phyloP scores from a whole-genome alignment of 2,329 filamentous ascomycete genomes.

The Chaetomium strumarium region DNA sequence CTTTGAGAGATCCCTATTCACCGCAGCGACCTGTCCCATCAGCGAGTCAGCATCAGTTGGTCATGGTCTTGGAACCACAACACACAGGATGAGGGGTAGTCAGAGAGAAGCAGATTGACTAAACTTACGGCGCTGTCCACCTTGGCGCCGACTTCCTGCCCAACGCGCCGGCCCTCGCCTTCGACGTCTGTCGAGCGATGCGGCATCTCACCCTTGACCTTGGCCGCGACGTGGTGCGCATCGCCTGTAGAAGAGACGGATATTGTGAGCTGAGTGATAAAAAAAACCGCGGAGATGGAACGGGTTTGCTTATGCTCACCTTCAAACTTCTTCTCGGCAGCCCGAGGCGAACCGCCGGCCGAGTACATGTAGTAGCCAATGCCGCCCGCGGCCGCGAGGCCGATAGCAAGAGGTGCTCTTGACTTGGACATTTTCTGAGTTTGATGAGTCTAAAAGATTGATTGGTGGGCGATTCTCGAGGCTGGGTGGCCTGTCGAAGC shows the following conservation, averaged over 20 bases:
- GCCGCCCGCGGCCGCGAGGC: conserved; percentile 59
- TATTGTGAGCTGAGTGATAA: not conserved
- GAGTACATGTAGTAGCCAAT: conserved; percentile 87
- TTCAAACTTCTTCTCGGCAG: conserved; percentile 81
- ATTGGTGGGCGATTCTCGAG: not conserved
- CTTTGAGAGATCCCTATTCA: conserved; percentile 55
- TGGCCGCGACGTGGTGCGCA: conserved; percentile 60
- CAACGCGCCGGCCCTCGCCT: conserved; percentile 58
- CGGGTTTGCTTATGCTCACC: conserved; percentile 47
- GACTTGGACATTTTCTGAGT: conserved; percentile 40
- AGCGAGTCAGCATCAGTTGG: conserved; percentile 29
- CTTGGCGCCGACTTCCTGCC: conserved; percentile 56
- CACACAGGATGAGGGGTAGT: too few species aligned
- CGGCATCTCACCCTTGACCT: conserved; percentile 60
- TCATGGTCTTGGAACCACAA: not conserved
- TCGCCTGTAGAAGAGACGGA: conserved; percentile 54
- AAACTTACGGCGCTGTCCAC: conserved; percentile 67
- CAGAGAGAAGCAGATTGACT: conserved; percentile 30
- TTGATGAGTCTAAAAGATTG: not conserved
- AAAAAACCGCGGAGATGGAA: not conserved
- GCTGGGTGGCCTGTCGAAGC: not conserved
- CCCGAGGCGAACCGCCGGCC: conserved; percentile 73
- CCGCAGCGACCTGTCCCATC: conserved; percentile 50
- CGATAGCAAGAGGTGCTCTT: conserved; percentile 46
- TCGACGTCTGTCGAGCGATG: conserved; percentile 52